phyloP scores from a whole-genome alignment of 805 yeast species.

The Kuraishia capsulata region DNA sequence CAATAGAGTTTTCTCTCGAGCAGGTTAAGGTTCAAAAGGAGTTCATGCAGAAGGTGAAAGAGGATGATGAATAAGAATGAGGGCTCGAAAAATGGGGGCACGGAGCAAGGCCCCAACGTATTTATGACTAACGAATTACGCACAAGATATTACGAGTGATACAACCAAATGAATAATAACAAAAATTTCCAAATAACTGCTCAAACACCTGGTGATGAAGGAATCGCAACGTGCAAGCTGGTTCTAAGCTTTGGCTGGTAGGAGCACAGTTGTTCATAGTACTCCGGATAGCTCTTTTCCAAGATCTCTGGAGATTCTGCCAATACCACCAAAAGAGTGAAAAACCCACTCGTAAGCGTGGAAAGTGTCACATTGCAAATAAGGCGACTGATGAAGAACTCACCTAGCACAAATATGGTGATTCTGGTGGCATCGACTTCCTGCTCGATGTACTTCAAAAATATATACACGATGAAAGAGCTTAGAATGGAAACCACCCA shows the following conservation, averaged over 20 bases:
- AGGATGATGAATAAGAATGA: too few species aligned
- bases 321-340: slow-evolving; percentile 72
- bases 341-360: slow-evolving; percentile 65
- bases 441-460: slow-evolving; percentile 54
- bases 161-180: too few species aligned
- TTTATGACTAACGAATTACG: too few species aligned
- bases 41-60: too few species aligned
- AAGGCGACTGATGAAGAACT: slow-evolving; percentile 56
- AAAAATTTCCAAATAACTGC: too few species aligned
- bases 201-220: background rate
- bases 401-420: slow-evolving; percentile 64
- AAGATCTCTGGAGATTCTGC: slow-evolving; percentile 76
- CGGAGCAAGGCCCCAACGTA: too few species aligned
- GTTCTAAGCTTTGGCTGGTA: slow-evolving; percentile 3
- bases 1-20: too few species aligned
- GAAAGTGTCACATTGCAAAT: slow-evolving; percentile 60
- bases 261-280: slow-evolving; percentile 1
- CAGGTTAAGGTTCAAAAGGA: too few species aligned
- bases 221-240: slow-evolving; percentile 2
- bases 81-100: too few species aligned
- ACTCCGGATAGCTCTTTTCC: slow-evolving; percentile 55
- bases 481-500: slow-evolving; percentile 34
- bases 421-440: slow-evolving; percentile 56
- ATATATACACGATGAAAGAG: slow-evolving; percentile 39
- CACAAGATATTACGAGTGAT: too few species aligned